Conservation (phyloP, 768 basidiomycete species). For the Boletus rex-veris region DNA sequence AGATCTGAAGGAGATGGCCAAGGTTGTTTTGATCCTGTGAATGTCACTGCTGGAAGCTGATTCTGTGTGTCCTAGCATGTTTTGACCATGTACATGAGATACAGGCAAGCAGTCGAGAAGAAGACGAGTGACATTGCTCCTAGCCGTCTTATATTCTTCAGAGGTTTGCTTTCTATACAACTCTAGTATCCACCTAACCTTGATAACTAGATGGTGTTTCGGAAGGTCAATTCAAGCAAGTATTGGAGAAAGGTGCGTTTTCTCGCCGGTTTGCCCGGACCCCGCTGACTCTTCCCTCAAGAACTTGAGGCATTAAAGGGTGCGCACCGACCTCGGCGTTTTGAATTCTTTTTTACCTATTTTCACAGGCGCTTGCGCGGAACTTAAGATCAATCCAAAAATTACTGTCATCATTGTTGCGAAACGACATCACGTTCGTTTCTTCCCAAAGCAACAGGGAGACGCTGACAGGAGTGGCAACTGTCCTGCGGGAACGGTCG, state of each 20-base stretch:
- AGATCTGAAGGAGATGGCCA: constrained; percentile 62
- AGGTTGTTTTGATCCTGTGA: constrained; percentile 33
- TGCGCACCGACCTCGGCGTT: constrained; percentile 25
- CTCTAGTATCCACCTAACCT: constrained; percentile 1
- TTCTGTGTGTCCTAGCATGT: constrained; percentile 39
- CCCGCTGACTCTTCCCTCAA: constrained; percentile 17
- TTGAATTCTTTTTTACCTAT: constrained; percentile 1
- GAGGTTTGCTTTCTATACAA: constrained; percentile 42
- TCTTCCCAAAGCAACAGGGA: constrained; percentile 45
- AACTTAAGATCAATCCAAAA: constrained; percentile 54
- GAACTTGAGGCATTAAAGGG: constrained; percentile 62
- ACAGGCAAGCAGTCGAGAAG: constrained; percentile 54
- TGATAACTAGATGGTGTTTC: constrained; percentile 47
- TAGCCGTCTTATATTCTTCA: constrained; percentile 72
- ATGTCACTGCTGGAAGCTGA: constrained; percentile 11
- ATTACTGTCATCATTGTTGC: constrained; percentile 81
- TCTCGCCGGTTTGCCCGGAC: neutral
- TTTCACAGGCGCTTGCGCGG: constrained; percentile 55
- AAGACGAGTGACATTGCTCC: constrained; percentile 43
- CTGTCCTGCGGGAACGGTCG: constrained; percentile 73
- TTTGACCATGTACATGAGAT: constrained; percentile 54
- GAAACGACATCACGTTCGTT: constrained; percentile 48
- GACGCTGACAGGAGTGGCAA: constrained; percentile 69
- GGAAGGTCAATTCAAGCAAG: constrained; percentile 49
- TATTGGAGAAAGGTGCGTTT: constrained; percentile 51